These are phyloP conservation scores for Rosa multiflora DNA, from an alignment of 306 rosid genomes.

Conservation along the genomic window DNA sequence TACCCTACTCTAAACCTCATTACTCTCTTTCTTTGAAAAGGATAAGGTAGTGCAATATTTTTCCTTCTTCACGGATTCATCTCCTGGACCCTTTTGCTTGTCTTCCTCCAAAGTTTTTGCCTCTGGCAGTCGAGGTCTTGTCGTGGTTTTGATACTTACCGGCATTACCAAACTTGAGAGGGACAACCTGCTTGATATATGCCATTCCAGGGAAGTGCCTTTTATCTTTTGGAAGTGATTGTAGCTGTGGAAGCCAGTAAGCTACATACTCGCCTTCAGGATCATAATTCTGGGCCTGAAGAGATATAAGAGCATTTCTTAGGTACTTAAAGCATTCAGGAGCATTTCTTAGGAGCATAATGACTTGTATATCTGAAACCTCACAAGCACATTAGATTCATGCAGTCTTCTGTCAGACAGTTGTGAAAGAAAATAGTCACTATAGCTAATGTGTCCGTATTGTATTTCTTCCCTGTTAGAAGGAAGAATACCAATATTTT, in stretches of 20 bases:
- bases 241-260: slow-evolving; percentile 71
- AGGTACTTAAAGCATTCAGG: not conserved
- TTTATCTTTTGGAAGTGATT: slow-evolving; percentile 53
- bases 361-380: not conserved
- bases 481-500: not conserved
- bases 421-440: not conserved
- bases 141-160: slow-evolving; percentile 38
- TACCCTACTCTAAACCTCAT: not conserved
- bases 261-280: slow-evolving; percentile 89
- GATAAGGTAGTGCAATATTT: not conserved
- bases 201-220: slow-evolving; percentile 70
- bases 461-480: not conserved
- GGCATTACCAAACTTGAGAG: slow-evolving; percentile 64
- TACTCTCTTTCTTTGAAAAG: not conserved
- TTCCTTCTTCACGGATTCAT: not conserved
- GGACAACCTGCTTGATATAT: slow-evolving; percentile 65
- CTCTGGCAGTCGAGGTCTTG: slow-evolving; percentile 40
- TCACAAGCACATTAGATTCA: not conserved
- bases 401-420: not conserved
- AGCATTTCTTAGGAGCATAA: not conserved
- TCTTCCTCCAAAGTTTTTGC: slow-evolving; percentile 38
- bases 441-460: not conserved
- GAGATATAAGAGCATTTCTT: not conserved
- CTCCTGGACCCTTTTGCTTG: slow-evolving; percentile 37
- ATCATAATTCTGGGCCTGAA: slow-evolving; percentile 81